These are phyloP conservation scores for Tolypocladium pustulatum DNA, from an alignment of 2,329 filamentous ascomycete genomes.

Conservation along the genomic window DNA sequence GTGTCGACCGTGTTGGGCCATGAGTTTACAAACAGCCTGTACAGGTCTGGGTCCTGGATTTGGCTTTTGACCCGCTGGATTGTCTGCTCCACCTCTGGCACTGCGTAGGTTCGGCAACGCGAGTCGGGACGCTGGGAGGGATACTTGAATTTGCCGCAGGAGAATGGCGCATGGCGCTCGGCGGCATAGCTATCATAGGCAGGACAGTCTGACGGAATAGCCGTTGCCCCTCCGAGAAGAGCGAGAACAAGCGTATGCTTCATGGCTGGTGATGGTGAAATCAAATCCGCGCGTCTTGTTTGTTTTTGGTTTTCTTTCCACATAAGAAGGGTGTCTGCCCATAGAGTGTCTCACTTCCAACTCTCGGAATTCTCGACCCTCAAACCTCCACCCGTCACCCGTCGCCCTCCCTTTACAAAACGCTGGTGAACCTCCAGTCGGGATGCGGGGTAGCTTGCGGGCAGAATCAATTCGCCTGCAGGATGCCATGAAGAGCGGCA, in stretches of 20 bases:
- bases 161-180: constrained; percentile 55
- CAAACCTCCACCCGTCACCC: not conserved
- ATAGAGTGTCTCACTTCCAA: not conserved
- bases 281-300: not conserved
- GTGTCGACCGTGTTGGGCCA: constrained; percentile 71
- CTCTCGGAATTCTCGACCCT: not conserved
- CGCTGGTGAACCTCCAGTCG: not conserved
- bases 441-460: constrained; percentile 1
- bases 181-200: constrained; percentile 24
- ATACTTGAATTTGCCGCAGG: constrained; percentile 63
- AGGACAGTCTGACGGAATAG: constrained; percentile 19
- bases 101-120: constrained; percentile 73
- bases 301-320: not conserved
- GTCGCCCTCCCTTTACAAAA: not conserved
- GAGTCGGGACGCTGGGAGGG: constrained; percentile 69
- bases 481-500: not conserved
- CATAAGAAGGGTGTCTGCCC: not conserved
- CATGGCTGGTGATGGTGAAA: not conserved
- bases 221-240: constrained; percentile 20
- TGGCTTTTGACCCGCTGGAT: constrained; percentile 56
- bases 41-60: constrained; percentile 68
- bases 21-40: constrained; percentile 59
- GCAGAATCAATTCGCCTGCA: not conserved
- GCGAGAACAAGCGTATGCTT: constrained; percentile 17
- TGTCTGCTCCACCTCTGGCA: constrained; percentile 63